These are phyloP conservation scores for Thalia dealbata DNA, from an alignment of 176 grass and related monocot genomes.

Conservation along the genomic window DNA sequence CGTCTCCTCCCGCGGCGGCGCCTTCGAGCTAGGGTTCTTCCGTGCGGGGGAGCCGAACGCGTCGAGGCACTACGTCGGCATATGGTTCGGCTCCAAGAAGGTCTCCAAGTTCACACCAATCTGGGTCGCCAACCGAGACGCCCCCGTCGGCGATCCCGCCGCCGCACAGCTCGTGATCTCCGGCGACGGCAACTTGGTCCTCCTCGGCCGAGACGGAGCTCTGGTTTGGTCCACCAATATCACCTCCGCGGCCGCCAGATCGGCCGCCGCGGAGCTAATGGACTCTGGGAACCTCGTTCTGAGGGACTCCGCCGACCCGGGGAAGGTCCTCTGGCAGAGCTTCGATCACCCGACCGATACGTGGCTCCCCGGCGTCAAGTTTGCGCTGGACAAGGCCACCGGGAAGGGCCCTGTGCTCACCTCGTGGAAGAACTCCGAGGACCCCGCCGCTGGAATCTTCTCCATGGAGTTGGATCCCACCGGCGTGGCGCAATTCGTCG, in stretches of 20 bases:
- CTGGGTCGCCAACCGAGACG: slow-evolving; percentile 46
- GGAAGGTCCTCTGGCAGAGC: slow-evolving; percentile 28
- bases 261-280: slow-evolving; percentile 34
- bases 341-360: slow-evolving; percentile 29
- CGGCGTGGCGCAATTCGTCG: slow-evolving; percentile 11
- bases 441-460: slow-evolving; percentile 30
- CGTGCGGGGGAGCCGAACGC: slow-evolving; percentile 5
- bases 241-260: slow-evolving; percentile 18
- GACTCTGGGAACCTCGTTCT: slow-evolving; percentile 57
- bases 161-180: slow-evolving; percentile 35
- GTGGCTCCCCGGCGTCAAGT: slow-evolving; percentile 30
- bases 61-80: slow-evolving; percentile 57
- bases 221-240: slow-evolving; percentile 50
- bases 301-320: slow-evolving; percentile 20
- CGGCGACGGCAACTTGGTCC: slow-evolving; percentile 56
- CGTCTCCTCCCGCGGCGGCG: slow-evolving; percentile 5
- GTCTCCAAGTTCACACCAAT: slow-evolving; percentile 36
- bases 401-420: not conserved
- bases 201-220: slow-evolving; percentile 45
- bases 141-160: slow-evolving; percentile 30
- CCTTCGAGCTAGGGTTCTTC: slow-evolving; percentile 46
- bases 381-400: slow-evolving; percentile 24
- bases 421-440: slow-evolving; percentile 19
- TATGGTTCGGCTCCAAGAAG: slow-evolving; percentile 58
- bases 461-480: slow-evolving; percentile 14